Evolutionary conservation across 2,329 filamentous ascomycete genomes (phyloP), one percentile per base, ranked within the genome.

Genomic region (Venturiaceae sp.): DNA sequence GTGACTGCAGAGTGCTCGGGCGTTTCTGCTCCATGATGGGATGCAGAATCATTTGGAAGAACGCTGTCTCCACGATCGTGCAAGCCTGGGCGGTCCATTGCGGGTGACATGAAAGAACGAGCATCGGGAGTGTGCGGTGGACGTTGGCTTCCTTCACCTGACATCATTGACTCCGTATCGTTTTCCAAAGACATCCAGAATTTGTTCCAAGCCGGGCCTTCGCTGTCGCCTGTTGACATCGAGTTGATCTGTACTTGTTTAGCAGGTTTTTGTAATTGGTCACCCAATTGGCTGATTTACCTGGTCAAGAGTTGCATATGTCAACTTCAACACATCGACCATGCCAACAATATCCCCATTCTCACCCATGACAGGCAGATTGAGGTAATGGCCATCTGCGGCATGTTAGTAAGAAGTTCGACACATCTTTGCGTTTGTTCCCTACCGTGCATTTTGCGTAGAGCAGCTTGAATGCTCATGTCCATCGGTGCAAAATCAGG

Each of bases 161-260:
- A 99, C 72, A 97, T 85, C 81, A 96, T 87, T 2, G 94, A 99
- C 74, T 97, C 94, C 14, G 92, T 92, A 71, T 96, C 92, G 66
- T 95, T 85, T 72, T 97, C 84, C 66, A 99, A 85, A 0, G 94
- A 97, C 64, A 97, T 80, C 94, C 94, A 99, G 77, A 99, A 99
- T 74, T 97, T 99, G 78, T 96, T 97, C 94, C 94, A 99, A 6
- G 94, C 94, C 5, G 94, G 94, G 0, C 94, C 94, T 74, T 99
- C 94, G 66, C 84, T 90, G 69, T 96, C 92, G 44, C 83, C 83
- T 57, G 86, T 91, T 41, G 83, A 85, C 86, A 99, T 97, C 60
- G 90, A 91, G 77, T 97, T 97, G 69, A 87, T 85, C 80, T 86
- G 53, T 3, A 34, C 28, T 5, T 23, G 50, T 60, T 8, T 50